A percentile compares a stretch with the other conserved stretches of the same genome.
Conservation (phyloP, 345 rosid species). For the Conringia planisiliqua region DNA sequence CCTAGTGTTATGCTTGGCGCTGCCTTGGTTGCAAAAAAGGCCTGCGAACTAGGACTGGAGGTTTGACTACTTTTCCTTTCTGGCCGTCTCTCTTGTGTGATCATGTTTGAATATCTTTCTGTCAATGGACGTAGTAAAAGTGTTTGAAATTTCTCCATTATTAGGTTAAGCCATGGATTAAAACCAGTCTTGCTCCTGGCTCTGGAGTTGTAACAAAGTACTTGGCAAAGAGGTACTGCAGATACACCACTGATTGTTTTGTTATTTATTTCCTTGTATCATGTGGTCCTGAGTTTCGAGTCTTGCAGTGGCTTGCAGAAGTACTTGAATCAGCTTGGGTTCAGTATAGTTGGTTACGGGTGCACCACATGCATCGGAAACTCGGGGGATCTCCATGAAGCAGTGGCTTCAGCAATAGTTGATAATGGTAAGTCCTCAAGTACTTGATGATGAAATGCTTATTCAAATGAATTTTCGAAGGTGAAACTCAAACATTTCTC, state of each 20-base stretch:
- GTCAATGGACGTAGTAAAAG: background rate
- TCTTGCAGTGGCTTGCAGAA: slow-evolving; percentile 75
- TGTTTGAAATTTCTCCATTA: background rate
- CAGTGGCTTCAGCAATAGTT: slow-evolving; percentile 73
- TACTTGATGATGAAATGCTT: background rate
- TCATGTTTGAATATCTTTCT: background rate
- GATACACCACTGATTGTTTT: slow-evolving; percentile 10
- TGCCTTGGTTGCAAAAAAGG: slow-evolving; percentile 92
- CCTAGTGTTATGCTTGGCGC: slow-evolving; percentile 98
- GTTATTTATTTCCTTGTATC: background rate
- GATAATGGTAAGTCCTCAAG: slow-evolving; percentile 51
- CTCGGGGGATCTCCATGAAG: slow-evolving; percentile 84
- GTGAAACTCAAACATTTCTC: slow-evolving; percentile 6
- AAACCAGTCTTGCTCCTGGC: slow-evolving; percentile 95
- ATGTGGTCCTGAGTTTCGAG: background rate
- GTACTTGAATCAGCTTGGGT: slow-evolving; percentile 75
- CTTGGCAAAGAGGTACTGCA: slow-evolving; percentile 61
- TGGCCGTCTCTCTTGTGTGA: background rate
- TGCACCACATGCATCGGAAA: slow-evolving; percentile 96
- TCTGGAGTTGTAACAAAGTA: slow-evolving; percentile 96
- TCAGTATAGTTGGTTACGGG: slow-evolving; percentile 84
- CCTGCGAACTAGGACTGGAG: slow-evolving; percentile 83
- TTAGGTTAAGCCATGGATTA: slow-evolving; percentile 89
- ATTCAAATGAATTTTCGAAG: slow-evolving; percentile 8
- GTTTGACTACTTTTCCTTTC: slow-evolving; percentile 39